Evolutionary conservation across 2,329 filamentous ascomycete genomes (phyloP), one percentile per base, ranked within the genome.

Genomic region (Phoma herbarum): DNA sequence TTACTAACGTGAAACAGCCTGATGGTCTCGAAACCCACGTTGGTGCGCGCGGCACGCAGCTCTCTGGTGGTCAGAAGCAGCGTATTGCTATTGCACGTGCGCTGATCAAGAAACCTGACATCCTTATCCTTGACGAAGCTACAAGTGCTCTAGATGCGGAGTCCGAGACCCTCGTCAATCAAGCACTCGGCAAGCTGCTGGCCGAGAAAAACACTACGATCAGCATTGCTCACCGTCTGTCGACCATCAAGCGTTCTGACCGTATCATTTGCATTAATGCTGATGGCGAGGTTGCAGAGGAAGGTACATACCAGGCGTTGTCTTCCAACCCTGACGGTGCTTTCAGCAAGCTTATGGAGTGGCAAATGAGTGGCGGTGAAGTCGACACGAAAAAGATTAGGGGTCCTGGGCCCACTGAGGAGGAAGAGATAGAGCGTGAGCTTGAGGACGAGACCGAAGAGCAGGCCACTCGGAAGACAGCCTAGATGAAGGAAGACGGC

Each of bases 301-400:
- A 91, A 63, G 95, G 95, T 56, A 90, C 89, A 57, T 99, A 96
- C 75, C 80, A 84, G 23, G 86, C 92, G 63, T 85, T 99, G 22
- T 90, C 89, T 51, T 82, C 85, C 5, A 87, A 92, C 59, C 85
- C 86, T 16, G 82, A 90, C 10, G 96, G 94, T 51, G 92, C 93
- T 2, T 99, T 99, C 74, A 94, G 89, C 69, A 95, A 90, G 79
- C 83, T 99, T 52, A 99, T 99, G 95, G 94, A 98, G 78, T 98
- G 93, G 93, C 95, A 99, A 80, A 91, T 98, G 87, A 95, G 86
- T 69, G 94, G 93, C 12, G 90, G 90, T 9, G 92, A 96, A 31
- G 62, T 63, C 8, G 68, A 68, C 18, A 44, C 64, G 1, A 66
- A 66, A 44, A 59, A 66, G 48, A 41, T 35, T 23, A 64, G 58